A percentile compares a stretch with the other conserved stretches of the same genome.
Evolutionary conservation across 805 yeast genomes (phyloP).

Genomic region (Metschnikowia dekortorum): DNA sequence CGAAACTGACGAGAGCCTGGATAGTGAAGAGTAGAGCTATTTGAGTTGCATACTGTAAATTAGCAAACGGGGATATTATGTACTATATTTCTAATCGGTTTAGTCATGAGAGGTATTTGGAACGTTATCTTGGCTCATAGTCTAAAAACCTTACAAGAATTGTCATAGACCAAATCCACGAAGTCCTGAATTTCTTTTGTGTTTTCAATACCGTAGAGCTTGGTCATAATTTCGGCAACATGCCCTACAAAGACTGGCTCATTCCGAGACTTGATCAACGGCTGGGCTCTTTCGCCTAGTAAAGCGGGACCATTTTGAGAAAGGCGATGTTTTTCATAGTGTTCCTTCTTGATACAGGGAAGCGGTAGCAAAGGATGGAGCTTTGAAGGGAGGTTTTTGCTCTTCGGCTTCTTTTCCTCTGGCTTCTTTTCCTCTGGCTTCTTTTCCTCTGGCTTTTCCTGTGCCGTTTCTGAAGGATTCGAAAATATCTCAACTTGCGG

Average conservation of each 20-base stretch:
- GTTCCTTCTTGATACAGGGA: conserved; percentile 63
- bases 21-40: neutral
- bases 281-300: conserved; percentile 29
- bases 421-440: neutral
- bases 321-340: conserved; percentile 36
- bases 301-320: conserved; percentile 16
- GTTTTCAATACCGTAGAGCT: conserved; percentile 25
- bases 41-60: neutral
- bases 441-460: neutral
- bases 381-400: conserved; percentile 19
- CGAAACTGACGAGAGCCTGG: conserved; percentile 1
- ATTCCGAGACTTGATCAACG: conserved; percentile 76
- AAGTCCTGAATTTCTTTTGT: conserved; percentile 28
- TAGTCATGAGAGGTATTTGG: neutral
- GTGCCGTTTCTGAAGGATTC: neutral
- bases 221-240: conserved; percentile 56
- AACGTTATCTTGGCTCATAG: neutral
- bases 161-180: conserved; percentile 33
- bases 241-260: conserved; percentile 87
- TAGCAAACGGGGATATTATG: neutral
- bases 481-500: conserved; percentile 28
- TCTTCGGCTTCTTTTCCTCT: neutral
- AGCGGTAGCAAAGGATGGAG: conserved; percentile 55
- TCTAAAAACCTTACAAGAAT: conserved; percentile 31
- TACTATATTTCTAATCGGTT: neutral